phyloP scores from a whole-genome alignment of 2,329 filamentous ascomycete species.

The Spiromastix sp. region DNA sequence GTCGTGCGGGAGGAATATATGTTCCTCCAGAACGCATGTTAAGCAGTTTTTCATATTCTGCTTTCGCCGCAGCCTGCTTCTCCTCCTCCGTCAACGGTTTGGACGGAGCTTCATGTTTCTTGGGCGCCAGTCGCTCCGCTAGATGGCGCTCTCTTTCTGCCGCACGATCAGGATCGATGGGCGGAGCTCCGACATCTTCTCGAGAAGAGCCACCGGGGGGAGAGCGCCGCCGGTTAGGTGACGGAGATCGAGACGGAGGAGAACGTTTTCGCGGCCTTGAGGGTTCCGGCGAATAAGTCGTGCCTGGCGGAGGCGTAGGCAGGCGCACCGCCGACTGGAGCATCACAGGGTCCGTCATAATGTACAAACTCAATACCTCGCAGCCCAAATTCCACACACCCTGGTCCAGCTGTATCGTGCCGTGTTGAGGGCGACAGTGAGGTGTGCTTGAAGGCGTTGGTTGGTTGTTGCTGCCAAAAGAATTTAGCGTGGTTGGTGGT shows the following conservation, averaged over 20 bases:
- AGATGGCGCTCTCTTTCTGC: constrained; percentile 41
- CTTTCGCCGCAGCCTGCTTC: constrained; percentile 79
- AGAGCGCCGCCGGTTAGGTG: constrained; percentile 40
- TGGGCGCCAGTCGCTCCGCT: constrained; percentile 43
- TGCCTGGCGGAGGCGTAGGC: constrained; percentile 44
- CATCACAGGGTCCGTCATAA: constrained; percentile 36
- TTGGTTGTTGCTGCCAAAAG: no score
- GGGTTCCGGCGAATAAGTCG: constrained; percentile 37
- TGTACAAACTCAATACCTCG: constrained; percentile 7
- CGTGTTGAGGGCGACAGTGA: no score
- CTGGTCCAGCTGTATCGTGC: no score
- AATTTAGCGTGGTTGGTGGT: no score
- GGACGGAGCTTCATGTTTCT: constrained; percentile 34
- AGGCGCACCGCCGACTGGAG: constrained; percentile 49
- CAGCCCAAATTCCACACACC: not conserved
- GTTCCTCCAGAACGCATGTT: constrained; percentile 91
- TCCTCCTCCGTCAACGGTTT: constrained; percentile 62
- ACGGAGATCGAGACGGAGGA: constrained; percentile 43
- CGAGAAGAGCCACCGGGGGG: constrained; percentile 28
- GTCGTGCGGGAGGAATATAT: constrained; percentile 85
- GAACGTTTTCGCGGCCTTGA: constrained; percentile 47
- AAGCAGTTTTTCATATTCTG: constrained; percentile 85
- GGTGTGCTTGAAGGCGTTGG: no score
- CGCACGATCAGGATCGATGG: constrained; percentile 35
- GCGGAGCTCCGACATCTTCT: no score